Base-by-base conservation (phyloP, 768 basidiomycete genomes). In the Lyophyllum decastes region DNA sequence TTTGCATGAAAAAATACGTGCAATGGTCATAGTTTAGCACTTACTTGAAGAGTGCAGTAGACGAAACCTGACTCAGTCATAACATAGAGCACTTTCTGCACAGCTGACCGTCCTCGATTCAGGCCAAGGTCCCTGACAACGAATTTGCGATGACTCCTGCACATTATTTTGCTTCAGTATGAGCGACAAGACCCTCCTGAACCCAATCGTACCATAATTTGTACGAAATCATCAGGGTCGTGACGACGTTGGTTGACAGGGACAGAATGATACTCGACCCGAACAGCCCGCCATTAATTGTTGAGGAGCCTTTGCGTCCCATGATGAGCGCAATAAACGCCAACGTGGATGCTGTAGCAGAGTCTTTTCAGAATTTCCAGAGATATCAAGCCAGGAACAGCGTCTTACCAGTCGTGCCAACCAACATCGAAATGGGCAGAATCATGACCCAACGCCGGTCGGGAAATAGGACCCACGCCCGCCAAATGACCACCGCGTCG, bases 401-500 rank as follows among this genome's bases (percentile, higher is more conserved):
- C 52, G 6, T 46, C 25, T n/a, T 19, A 59, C 58, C 58, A 19
- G 43, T 41, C n/a, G 58, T 59, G 17, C 58, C 58, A 7, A 59
- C 27, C 9, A 49, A 19, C 22, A 59, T 27, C 22, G 49, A 34
- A 19, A 49, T n/a, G 22, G 58, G 53, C 2, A 54, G 12, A 16
- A 44, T 45, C 38, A 59, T 44, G 9, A 54, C 21, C 52, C 53
- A 59, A 14, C 30, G 52, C 17, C 38, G 52, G 2, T 51, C 40
- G 11, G 46, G 49, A 35, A 49, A 59, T 4, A 54, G 49, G 25
- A 49, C 52, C 52, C 52, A 59, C 7, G 52, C 58, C 19, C 58
- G 47, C 58, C 58, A 59, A 14, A 59, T 50, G 9, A 59, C 58
- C 1, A 59, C 53, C 8, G 47, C 52, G 24, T 59, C 58, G 26